Evolutionary conservation across 2,329 filamentous ascomycete genomes (phyloP), one percentile per base, ranked within the genome.

Genomic region (Raffaelea deltoideospora): DNA sequence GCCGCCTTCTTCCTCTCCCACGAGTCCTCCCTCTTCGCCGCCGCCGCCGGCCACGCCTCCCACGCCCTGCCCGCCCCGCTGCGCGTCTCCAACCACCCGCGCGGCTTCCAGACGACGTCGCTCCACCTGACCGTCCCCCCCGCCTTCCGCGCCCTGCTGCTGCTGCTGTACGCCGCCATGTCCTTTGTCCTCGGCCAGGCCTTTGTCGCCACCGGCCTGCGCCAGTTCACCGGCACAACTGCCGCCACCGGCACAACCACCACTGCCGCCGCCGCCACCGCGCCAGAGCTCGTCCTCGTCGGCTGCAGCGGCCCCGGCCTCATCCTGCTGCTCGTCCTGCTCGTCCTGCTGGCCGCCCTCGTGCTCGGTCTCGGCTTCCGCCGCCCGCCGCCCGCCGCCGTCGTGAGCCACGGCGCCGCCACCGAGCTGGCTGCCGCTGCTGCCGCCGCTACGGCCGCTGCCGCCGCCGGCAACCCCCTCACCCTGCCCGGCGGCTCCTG

Each of bases 51-150:
- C 10, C 26, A 14, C 26, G 10, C 6, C 10, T n/a, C n/a, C n/a
- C n/a, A n/a, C n/a, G n/a, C n/a, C 35, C 51, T 14, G 42, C 49
- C 47, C n/a, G 49, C 45, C 5, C 45, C 52, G 28, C 55, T 72
- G 20, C 62, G 67, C 23, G 59, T 71, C 23, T 64, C 61, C 1
- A 54, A 57, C 11, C 47, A 51, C 32, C 57, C 63, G 0, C 48
- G 53, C 27, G 66, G 66, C 35, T 46, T 48, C 24, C 67, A 72
- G 51, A 59, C 51, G 0, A 58, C 60, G 1, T 64, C 61, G 8
- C 53, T 69, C 0, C 66, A 60, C 47, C 55, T 71, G 13, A 69
- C 67, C 1, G 53, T 71, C 1, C 67, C 67, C 1, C 56, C 60
- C 3, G 56, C 58, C 3, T 50, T 58, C 10, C 66, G 61, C 14